Conservation (phyloP, 805 yeast species). For the Candida nanaspora region DNA sequence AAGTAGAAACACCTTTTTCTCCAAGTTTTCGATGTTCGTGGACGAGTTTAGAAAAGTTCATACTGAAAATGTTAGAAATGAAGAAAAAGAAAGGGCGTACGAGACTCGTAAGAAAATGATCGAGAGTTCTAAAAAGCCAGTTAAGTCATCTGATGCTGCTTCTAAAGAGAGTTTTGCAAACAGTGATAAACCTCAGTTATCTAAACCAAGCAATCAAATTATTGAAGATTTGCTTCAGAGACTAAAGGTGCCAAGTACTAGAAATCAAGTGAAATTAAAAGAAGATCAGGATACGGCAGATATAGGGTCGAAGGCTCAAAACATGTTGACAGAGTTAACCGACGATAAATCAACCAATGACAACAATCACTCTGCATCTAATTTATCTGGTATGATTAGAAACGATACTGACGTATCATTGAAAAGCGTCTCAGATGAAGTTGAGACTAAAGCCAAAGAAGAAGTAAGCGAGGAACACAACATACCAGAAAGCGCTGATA, state of each 20-base stretch:
- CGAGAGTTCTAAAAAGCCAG: slow-evolving; percentile 29
- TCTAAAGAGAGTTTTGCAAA: too few species aligned
- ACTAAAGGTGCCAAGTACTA: slow-evolving; percentile 9
- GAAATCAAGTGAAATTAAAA: neutral
- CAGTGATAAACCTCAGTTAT: too few species aligned
- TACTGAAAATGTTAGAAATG: slow-evolving; percentile 55
- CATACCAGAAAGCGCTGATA: too few species aligned
- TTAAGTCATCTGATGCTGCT: too few species aligned
- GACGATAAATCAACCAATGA: neutral
- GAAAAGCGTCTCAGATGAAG: too few species aligned
- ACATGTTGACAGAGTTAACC: slow-evolving; percentile 8
- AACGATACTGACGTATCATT: too few species aligned
- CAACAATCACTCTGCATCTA: neutral
- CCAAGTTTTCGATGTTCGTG: slow-evolving; percentile 53
- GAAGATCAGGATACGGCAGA: slow-evolving; percentile 10
- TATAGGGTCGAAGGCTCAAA: slow-evolving; percentile 13
- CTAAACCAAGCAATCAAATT: slow-evolving; percentile 9
- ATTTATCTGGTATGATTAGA: too few species aligned
- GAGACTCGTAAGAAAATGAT: slow-evolving; percentile 55
- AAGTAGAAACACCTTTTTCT: slow-evolving; percentile 52
- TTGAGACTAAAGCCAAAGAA: too few species aligned
- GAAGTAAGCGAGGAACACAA: too few species aligned
- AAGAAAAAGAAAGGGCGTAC: slow-evolving; percentile 60
- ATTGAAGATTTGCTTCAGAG: slow-evolving; percentile 18
- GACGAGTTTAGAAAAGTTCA: slow-evolving; percentile 59